Conservation (phyloP, 768 basidiomycete species). For the Russula ochroleuca region DNA sequence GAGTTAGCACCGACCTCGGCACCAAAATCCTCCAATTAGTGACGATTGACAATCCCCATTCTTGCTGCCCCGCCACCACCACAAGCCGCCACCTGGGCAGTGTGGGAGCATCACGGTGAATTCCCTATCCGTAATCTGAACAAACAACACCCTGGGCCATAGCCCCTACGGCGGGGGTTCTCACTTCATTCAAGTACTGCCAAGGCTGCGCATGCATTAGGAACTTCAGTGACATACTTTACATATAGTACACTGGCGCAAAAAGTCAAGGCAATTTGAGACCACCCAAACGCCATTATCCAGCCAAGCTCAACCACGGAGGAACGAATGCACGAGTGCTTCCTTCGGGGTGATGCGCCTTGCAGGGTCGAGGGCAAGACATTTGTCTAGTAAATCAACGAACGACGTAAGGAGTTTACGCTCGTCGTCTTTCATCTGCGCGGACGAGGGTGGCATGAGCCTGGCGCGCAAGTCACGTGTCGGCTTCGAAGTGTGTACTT, state of each 20-base stretch:
- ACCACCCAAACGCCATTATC: not conserved
- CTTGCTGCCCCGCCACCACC: not conserved
- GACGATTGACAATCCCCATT: too few species aligned
- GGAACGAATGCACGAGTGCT: constrained; percentile 82
- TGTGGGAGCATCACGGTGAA: not conserved
- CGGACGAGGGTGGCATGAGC: constrained; percentile 72
- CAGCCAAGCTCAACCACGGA: constrained; percentile 48
- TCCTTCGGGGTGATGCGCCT: constrained; percentile 88
- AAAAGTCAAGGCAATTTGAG: not conserved
- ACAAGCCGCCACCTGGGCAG: not conserved
- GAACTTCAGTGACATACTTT: constrained; percentile 15
- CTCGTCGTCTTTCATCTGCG: constrained; percentile 87
- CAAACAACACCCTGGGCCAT: not conserved
- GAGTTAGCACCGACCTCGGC: not conserved
- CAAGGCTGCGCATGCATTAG: not conserved
- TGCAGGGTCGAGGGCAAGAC: constrained; percentile 79
- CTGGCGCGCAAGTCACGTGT: constrained; percentile 75
- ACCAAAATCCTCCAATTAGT: too few species aligned
- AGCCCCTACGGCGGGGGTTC: not conserved
- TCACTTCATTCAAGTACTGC: not conserved
- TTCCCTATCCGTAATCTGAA: not conserved
- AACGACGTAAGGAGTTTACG: constrained; percentile 73
- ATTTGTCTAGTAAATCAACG: constrained; percentile 88
- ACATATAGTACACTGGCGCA: constrained; percentile 7
- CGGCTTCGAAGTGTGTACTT: constrained; percentile 80